Conservation (phyloP, 2,329 filamentous ascomycete genomes). For the Cytospora piceicola region DNA sequence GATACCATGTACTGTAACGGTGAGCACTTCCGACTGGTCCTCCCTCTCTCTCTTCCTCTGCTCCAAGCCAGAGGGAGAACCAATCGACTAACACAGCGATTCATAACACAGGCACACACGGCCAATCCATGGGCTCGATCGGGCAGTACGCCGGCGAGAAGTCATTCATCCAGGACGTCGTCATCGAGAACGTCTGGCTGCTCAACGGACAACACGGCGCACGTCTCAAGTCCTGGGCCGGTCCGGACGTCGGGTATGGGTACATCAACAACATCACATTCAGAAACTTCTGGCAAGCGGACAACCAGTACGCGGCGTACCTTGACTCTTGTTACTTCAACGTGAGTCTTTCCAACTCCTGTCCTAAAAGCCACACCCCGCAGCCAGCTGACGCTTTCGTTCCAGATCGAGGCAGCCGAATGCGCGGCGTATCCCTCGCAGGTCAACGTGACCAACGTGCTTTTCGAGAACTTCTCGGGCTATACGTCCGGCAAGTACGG, state of each 20-base stretch:
- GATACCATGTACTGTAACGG: constrained; percentile 65
- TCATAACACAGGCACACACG: constrained; percentile 48
- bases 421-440: constrained; percentile 58
- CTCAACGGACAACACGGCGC: constrained; percentile 57
- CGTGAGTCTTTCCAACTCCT: constrained; percentile 39
- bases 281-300: constrained; percentile 61
- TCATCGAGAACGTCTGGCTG: constrained; percentile 63
- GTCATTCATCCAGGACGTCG: constrained; percentile 60
- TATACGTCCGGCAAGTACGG: constrained; percentile 60
- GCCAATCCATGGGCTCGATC: constrained; percentile 61
- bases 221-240: constrained; percentile 65
- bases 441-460: constrained; percentile 63
- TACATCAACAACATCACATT: constrained; percentile 67
- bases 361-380: not conserved
- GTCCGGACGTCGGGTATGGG: constrained; percentile 59
- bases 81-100: not conserved
- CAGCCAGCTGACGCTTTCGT: not conserved
- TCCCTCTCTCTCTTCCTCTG: too few species aligned
- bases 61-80: too few species aligned
- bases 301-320: constrained; percentile 61
- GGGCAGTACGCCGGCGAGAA: constrained; percentile 60
- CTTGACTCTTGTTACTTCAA: constrained; percentile 68
- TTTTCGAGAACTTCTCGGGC: constrained; percentile 62
- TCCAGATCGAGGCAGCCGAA: constrained; percentile 46
- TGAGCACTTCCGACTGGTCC: not conserved